Base-by-base conservation (phyloP, 345 rosid genomes). In the Chamaenerion angustifolium region DNA sequence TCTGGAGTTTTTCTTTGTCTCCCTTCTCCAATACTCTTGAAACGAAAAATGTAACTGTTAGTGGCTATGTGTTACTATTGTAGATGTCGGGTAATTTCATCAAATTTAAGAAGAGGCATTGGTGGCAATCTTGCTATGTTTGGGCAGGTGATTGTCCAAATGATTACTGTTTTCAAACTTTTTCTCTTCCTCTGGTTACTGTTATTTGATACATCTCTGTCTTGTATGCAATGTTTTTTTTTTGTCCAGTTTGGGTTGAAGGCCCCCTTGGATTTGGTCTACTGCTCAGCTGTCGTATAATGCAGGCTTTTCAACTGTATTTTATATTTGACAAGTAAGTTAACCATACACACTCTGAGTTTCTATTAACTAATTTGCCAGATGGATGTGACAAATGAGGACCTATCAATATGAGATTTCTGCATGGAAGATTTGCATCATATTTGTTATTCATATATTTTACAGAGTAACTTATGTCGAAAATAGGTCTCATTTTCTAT, bases 241-340 rank as follows among this genome's bases (percentile, higher is more conserved):
- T 63, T n/a, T n/a, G n/a, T n/a, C 54, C 74, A 85, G 97, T 77
- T 16, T 89, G 97, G 95, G 19, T 85, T 14, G 94, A 82, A 77
- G 97, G 94, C 68, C 94, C 97, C 18, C 70, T 89, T 31, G 94
- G 94, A 57, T 89, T 85, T 49, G 97, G 95, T 70, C 76, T 89
- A 67, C 65, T 89, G 63, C 71, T 89, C 57, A 71, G 95, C 62
- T 80, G 90, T 59, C 97, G 95, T 60, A 77, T 85, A 59, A 68
- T 85, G 49, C 88, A 89, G 67, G 82, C 90, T 16, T 89, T 74
- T 57, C 97, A 89, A 45, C 73, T 89, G 49, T 85, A 89, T 73
- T 66, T 70, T 71, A 76, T 85, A 67, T 85, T 85, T 72, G 82
- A 75, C 66, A 82, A 74, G 97, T 89, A 66, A 71, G 86, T 64